Base-by-base conservation (phyloP, 2,329 filamentous ascomycete species). In the Ophiobolus disseminans region DNA sequence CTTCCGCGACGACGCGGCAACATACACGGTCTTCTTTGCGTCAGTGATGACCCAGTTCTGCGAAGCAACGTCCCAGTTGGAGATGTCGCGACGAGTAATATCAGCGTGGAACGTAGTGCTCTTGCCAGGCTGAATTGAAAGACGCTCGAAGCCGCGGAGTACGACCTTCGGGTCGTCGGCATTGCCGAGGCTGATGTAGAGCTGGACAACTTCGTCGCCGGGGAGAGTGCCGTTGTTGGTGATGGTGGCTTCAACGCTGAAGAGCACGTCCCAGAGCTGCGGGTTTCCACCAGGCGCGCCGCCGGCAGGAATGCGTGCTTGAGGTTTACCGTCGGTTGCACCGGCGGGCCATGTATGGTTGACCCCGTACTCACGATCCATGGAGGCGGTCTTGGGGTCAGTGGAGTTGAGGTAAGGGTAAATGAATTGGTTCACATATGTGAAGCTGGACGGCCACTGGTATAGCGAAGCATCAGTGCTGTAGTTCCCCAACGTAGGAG, bases 21-120 rank as follows among this genome's bases (percentile, higher is more conserved):
- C 83, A 55, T 81, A 82, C 31, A 85, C 78, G 48, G 76, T 85
- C 78, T 86, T 86, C 42, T 78, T 73, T 58, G 83, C 78, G 17
- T 75, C 62, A 22, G 76, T 78, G 44, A 86, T 77, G 36, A 91
- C 82, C 92, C 93, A 97, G 78, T 97, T 87, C 79, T 97, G 92
- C n/a, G 76, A 70, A 1, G 68, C 79, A 1, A 83, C 77, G 60
- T 96, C 90, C 92, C 93, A 97, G 76, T 91, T 94, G 69, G 87
- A 91, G 46, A 97, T 60, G 66, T 97, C 93, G 47, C 91, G 85
- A 30, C 92, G 82, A 5, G 86, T 91, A 45, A 97, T 74, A 13
- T 86, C 81, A 0, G 84, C 86, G 1, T 73, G 79, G 77, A 94
- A 95, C 2, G 80, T 83, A 3, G 77, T 79, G 41, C 81, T 84